Conservation (phyloP, 2,329 filamentous ascomycete species). For the Orbilia quercus region DNA sequence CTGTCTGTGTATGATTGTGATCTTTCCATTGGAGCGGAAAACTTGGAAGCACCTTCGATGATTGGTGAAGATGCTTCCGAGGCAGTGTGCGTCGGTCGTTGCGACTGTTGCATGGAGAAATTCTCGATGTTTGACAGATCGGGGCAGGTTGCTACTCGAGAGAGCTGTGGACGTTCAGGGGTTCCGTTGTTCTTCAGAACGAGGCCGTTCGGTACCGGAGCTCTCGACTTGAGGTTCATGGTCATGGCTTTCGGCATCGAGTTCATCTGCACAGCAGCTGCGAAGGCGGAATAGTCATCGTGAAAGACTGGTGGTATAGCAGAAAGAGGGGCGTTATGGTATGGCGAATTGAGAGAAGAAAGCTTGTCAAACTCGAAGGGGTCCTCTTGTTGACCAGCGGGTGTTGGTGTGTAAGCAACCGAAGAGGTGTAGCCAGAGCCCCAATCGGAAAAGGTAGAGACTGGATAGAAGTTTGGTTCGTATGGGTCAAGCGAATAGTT, state of each 20-base stretch:
- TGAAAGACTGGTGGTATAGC: slow-evolving; percentile 55
- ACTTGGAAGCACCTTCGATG: slow-evolving; percentile 22
- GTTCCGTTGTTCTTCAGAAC: slow-evolving; percentile 46
- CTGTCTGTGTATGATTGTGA: slow-evolving; percentile 52
- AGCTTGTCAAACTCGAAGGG: slow-evolving; percentile 59
- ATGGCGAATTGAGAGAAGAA: slow-evolving; percentile 43
- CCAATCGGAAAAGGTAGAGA: slow-evolving; percentile 60
- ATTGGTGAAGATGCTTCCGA: slow-evolving; percentile 47
- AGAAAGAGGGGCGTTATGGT: slow-evolving; percentile 42
- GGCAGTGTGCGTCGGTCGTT: slow-evolving; percentile 40
- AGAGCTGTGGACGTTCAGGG: slow-evolving; percentile 30
- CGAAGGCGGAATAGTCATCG: slow-evolving; percentile 59
- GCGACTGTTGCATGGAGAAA: slow-evolving; percentile 34
- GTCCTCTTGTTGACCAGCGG: slow-evolving; percentile 59
- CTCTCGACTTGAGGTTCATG: slow-evolving; percentile 46
- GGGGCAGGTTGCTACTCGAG: slow-evolving; percentile 48
- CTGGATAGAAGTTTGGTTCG: slow-evolving; percentile 58
- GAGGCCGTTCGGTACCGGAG: slow-evolving; percentile 35
- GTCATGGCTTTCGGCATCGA: slow-evolving; percentile 57
- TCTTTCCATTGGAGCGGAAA: slow-evolving; percentile 43
- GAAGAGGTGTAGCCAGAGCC: slow-evolving; percentile 58
- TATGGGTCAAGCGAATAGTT: slow-evolving; percentile 46
- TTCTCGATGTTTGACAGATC: slow-evolving; percentile 47
- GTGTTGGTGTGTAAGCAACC: slow-evolving; percentile 58
- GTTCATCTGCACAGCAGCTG: slow-evolving; percentile 59